phyloP scores from a whole-genome alignment of 75 land plant genomes.

The Chamaecyparis obtusa region DNA sequence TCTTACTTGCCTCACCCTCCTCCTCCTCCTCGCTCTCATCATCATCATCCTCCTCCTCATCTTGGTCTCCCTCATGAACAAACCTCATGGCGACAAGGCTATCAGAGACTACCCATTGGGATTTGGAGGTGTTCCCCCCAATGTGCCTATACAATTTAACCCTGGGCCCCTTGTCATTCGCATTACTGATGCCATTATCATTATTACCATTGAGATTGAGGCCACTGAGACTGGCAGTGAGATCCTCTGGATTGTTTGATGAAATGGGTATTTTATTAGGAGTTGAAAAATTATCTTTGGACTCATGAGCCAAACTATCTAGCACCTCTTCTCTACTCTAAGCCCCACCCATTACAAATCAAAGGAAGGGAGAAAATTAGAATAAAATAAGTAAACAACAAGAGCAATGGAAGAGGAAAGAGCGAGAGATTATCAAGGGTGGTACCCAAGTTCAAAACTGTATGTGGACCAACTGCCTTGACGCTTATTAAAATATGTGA shows the following conservation, averaged over 20 bases:
- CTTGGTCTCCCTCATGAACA: constrained; percentile 28
- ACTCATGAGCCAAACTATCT: constrained; percentile 57
- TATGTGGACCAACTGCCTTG: neutral
- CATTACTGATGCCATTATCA: neutral
- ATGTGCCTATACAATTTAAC: constrained; percentile 77
- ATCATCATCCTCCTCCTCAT: constrained; percentile 22
- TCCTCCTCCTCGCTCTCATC: constrained; percentile 22
- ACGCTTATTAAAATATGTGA: neutral
- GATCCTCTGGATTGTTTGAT: constrained; percentile 34
- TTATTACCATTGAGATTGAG: constrained; percentile 32
- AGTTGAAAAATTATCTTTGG: constrained; percentile 32
- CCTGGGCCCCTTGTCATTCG: constrained; percentile 7
- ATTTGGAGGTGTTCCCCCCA: constrained; percentile 63
- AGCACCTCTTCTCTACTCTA: constrained; percentile 75
- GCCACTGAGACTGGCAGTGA: constrained; percentile 35
- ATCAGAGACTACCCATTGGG: constrained; percentile 75
- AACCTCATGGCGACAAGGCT: constrained; percentile 57
- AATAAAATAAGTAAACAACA: neutral
- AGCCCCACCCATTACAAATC: constrained; percentile 66
- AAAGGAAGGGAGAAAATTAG: constrained; percentile 3
- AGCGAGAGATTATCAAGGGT: neutral
- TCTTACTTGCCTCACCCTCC: constrained; percentile 47
- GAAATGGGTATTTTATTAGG: neutral
- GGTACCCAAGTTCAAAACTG: neutral
- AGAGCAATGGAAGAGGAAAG: neutral